Percentiles rank a stretch among this genome's conserved stretches.
Evolutionary conservation across 306 rosid genomes (phyloP).

Genomic region (Ziziphus jujuba): DNA sequence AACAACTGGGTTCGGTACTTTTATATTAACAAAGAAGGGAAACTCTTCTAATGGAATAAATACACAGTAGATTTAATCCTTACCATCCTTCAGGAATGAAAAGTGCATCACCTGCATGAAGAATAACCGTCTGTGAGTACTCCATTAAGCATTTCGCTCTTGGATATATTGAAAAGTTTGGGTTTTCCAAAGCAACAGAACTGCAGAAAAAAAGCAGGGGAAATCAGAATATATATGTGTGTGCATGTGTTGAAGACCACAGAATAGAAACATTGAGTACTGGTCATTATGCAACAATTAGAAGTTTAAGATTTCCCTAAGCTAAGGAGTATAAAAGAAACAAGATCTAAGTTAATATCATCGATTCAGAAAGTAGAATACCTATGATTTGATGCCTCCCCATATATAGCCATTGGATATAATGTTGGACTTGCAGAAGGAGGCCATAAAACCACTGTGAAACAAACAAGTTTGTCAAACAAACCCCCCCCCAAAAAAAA

Average conservation of each 20-base stretch:
- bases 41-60: slow-evolving; percentile 18
- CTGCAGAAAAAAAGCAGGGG: slow-evolving; percentile 44
- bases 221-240: slow-evolving; percentile 15
- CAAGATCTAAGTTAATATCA: background rate
- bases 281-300: background rate
- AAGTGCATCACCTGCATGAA: slow-evolving; percentile 86
- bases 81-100: slow-evolving; percentile 99
- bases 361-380: slow-evolving; percentile 28
- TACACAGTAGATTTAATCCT: slow-evolving; percentile 25
- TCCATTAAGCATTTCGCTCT: slow-evolving; percentile 67
- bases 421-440: slow-evolving; percentile 81
- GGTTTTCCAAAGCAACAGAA: slow-evolving; percentile 71
- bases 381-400: slow-evolving; percentile 99
- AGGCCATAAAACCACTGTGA: slow-evolving; percentile 88
- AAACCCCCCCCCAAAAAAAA: background rate
- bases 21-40: background rate
- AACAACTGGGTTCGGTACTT: too few relatives aligned
- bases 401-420: slow-evolving; percentile 84
- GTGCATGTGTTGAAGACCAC: background rate
- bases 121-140: slow-evolving; percentile 67
- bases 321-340: slow-evolving; percentile 2
- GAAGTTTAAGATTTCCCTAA: slow-evolving; percentile 4
- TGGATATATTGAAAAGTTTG: slow-evolving; percentile 68
- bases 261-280: slow-evolving; percentile 9
- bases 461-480: slow-evolving; percentile 26